Percentiles rank a stretch among this genome's conserved stretches.
Conservation (phyloP, 2,329 filamentous ascomycete genomes). For the Thelonectria rubi region DNA sequence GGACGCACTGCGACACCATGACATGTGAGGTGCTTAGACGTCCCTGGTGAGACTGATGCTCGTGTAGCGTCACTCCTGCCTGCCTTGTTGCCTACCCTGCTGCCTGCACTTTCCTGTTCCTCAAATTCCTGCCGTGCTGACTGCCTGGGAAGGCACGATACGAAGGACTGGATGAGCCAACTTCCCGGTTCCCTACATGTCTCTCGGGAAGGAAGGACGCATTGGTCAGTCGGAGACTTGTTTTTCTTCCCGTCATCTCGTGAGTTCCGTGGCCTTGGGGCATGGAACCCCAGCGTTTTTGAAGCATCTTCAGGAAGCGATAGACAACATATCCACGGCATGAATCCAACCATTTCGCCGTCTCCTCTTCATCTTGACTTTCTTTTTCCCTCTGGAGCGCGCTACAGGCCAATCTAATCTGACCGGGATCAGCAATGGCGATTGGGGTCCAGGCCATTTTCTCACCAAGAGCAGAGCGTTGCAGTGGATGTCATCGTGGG, state of each 20-base stretch:
- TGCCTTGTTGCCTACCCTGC: slow-evolving; percentile 4
- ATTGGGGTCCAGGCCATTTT: slow-evolving; percentile 23
- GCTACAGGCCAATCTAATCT: slow-evolving; percentile 17
- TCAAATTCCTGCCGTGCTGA: slow-evolving; percentile 10
- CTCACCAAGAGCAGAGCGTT: slow-evolving; percentile 3
- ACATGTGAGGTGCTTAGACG: too few relatives aligned
- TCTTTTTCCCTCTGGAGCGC: slow-evolving; percentile 25
- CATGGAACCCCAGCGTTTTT: too few relatives aligned
- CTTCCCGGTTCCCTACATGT: neutral
- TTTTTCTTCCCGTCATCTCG: slow-evolving; percentile 1
- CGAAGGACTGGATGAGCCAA: slow-evolving; percentile 1
- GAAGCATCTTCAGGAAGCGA: neutral
- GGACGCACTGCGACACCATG: too few relatives aligned
- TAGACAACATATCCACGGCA: slow-evolving; percentile 16
- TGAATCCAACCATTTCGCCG: slow-evolving; percentile 7
- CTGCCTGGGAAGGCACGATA: slow-evolving; percentile 4
- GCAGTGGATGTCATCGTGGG: slow-evolving; percentile 15
- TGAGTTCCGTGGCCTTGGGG: neutral
- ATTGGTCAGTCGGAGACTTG: slow-evolving; percentile 21
- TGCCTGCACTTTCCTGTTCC: slow-evolving; percentile 4
- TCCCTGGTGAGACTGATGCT: neutral
- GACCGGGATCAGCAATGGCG: slow-evolving; percentile 24
- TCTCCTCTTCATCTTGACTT: slow-evolving; percentile 10
- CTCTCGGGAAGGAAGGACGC: slow-evolving; percentile 8
- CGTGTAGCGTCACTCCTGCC: neutral